Percentiles rank a stretch among this genome's conserved stretches.
Conservation (phyloP, 1,284 basidiomycete species). For the Cystobasidium pallidum region DNA sequence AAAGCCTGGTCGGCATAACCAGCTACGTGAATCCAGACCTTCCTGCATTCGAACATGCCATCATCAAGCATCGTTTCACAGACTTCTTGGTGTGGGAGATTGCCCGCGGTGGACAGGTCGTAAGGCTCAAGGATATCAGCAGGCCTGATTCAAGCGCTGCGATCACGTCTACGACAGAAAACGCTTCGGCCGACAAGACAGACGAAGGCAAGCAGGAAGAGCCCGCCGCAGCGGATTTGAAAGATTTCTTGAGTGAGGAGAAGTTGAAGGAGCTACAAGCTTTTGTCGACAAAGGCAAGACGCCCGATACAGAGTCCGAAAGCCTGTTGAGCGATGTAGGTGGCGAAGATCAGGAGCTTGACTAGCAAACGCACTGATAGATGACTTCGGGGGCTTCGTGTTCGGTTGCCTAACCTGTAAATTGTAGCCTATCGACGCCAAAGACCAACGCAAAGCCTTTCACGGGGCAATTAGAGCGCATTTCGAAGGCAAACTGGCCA, state of each 20-base stretch:
- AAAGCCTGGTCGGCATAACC: constrained; percentile 86
- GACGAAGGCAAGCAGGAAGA: background rate
- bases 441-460: constrained; percentile 76
- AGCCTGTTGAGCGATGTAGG: constrained; percentile 29
- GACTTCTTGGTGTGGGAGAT: constrained; percentile 93
- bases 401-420: background rate
- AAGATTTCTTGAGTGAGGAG: constrained; percentile 17
- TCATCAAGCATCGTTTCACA: constrained; percentile 92
- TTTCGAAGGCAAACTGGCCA: constrained; percentile 81
- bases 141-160: constrained; percentile 60
- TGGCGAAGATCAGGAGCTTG: background rate
- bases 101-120: constrained; percentile 72
- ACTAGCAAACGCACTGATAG: background rate
- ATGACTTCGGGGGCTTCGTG: background rate
- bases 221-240: constrained; percentile 5
- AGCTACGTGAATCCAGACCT: constrained; percentile 76
- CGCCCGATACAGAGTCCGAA: constrained; percentile 12
- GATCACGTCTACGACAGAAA: constrained; percentile 5
- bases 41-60: constrained; percentile 73
- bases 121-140: constrained; percentile 74
- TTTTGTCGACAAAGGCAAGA: background rate
- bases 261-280: constrained; percentile 21
- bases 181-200: constrained; percentile 6
- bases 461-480: constrained; percentile 79
- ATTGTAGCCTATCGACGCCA: constrained; percentile 74